phyloP scores from a whole-genome alignment of 768 basidiomycete genomes.

The Suillus subaureus region DNA sequence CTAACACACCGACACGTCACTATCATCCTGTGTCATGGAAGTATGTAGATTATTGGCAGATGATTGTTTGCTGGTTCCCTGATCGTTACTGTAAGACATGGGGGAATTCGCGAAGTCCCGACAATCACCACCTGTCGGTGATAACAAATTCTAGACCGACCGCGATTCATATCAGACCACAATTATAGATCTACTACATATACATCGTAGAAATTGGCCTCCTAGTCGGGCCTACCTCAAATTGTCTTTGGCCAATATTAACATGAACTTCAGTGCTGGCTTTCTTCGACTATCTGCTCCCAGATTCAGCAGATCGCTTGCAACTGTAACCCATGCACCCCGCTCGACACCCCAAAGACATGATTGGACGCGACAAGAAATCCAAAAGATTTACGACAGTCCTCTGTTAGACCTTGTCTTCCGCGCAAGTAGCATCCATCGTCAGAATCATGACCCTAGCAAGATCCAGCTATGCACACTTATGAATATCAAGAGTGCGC shows the following conservation, averaged over 20 bases:
- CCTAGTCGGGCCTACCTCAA: not conserved
- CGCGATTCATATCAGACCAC: not conserved
- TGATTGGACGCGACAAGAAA: slow-evolving; percentile 78
- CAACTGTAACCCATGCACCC: slow-evolving; percentile 48
- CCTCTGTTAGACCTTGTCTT: slow-evolving; percentile 91
- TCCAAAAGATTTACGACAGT: slow-evolving; percentile 82
- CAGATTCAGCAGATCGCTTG: slow-evolving; percentile 51
- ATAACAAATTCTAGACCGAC: not conserved
- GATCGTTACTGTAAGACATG: not conserved
- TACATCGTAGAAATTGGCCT: not conserved
- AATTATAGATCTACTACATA: not conserved
- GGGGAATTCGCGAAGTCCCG: not conserved
- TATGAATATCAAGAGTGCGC: slow-evolving; percentile 97
- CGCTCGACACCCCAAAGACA: slow-evolving; percentile 43
- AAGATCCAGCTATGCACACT: slow-evolving; percentile 96
- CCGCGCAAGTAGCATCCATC: slow-evolving; percentile 81
- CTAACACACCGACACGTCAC: not conserved
- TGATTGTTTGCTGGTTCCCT: not conserved
- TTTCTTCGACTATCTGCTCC: slow-evolving; percentile 14
- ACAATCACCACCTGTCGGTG: not conserved
- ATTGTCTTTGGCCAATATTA: no score
- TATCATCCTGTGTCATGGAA: not conserved
- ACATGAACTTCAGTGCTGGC: slow-evolving; percentile 5
- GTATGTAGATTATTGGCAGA: not conserved
- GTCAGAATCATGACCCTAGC: slow-evolving; percentile 81